These are phyloP conservation scores for Boletus vinaceobasis DNA, from an alignment of 768 basidiomycete species.

Conservation along the genomic window DNA sequence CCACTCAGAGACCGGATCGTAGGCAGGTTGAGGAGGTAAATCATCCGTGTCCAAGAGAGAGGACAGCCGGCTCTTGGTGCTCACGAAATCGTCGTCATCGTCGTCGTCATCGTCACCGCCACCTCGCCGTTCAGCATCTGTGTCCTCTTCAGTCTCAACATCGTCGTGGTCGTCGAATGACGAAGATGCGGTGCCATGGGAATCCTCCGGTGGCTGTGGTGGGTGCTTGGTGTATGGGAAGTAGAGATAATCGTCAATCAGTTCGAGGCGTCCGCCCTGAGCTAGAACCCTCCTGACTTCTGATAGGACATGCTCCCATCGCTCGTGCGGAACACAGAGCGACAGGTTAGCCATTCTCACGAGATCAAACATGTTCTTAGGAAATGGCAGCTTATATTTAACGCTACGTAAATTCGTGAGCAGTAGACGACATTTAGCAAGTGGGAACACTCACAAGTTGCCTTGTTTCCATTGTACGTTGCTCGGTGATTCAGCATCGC, in stretches of 20 bases:
- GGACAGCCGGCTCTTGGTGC: constrained; percentile 31
- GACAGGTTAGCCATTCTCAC: constrained; percentile 71
- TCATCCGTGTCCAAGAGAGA: constrained; percentile 19
- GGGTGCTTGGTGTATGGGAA: constrained; percentile 52
- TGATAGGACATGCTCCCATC: constrained; percentile 56
- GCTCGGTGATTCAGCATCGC: constrained; percentile 36
- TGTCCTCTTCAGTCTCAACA: constrained; percentile 17
- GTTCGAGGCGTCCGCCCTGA: constrained; percentile 61
- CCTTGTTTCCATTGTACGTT: constrained; percentile 52
- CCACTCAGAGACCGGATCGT: constrained; percentile 38
- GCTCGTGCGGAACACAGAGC: constrained; percentile 55
- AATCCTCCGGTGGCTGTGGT: constrained; percentile 14
- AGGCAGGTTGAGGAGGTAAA: constrained; percentile 15
- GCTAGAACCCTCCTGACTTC: constrained; percentile 64
- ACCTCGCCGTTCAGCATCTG: constrained; percentile 11
- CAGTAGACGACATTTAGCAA: neutral
- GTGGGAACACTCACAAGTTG: constrained; percentile 56
- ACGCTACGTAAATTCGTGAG: constrained; percentile 38
- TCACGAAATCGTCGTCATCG: constrained; percentile 31
- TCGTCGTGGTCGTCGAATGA: constrained; percentile 23
- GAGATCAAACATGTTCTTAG: constrained; percentile 60
- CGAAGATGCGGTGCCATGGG: constrained; percentile 9
- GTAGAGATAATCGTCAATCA: constrained; percentile 69
- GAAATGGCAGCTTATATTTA: constrained; percentile 57
- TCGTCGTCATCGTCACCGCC: constrained; percentile 24